Conservation (phyloP, 768 basidiomycete species). For the Boletus sp. region DNA sequence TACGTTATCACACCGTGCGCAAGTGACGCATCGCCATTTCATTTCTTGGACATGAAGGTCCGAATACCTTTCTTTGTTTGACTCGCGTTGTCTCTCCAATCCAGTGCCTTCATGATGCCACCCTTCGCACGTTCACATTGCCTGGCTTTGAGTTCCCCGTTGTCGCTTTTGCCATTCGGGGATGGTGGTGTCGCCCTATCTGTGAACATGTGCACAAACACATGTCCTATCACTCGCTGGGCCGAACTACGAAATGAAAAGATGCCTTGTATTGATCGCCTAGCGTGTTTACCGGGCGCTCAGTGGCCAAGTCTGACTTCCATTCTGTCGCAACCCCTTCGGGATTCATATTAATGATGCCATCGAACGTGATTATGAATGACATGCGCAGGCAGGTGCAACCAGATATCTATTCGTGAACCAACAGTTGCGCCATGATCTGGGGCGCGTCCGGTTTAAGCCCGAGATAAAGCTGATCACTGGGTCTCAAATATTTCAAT, state of each 20-base stretch:
- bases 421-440: conserved; percentile 15
- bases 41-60: background rate
- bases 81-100: background rate
- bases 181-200: conserved; percentile 12
- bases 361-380: conserved; percentile 21
- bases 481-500: background rate
- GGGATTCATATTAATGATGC: conserved; percentile 17
- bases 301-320: conserved; percentile 13
- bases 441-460: conserved; percentile 10
- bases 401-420: conserved; percentile 10
- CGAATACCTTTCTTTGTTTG: background rate
- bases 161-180: conserved; percentile 15
- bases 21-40: background rate
- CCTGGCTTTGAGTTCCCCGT: conserved; percentile 22
- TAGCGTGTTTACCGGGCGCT: conserved; percentile 9
- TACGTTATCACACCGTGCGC: background rate
- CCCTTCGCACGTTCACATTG: conserved; percentile 7
- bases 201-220: conserved; percentile 17
- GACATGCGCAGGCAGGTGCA: conserved; percentile 13
- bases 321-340: conserved; percentile 24
- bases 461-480: conserved; percentile 17
- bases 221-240: conserved; percentile 16
- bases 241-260: conserved; percentile 19
- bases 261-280: conserved; percentile 26
- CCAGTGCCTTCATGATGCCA: conserved; percentile 1